Evolutionary conservation across 1,284 basidiomycete species (phyloP), one percentile per base, ranked within the genome.

Genomic region (Macrocystidia cucumis): DNA sequence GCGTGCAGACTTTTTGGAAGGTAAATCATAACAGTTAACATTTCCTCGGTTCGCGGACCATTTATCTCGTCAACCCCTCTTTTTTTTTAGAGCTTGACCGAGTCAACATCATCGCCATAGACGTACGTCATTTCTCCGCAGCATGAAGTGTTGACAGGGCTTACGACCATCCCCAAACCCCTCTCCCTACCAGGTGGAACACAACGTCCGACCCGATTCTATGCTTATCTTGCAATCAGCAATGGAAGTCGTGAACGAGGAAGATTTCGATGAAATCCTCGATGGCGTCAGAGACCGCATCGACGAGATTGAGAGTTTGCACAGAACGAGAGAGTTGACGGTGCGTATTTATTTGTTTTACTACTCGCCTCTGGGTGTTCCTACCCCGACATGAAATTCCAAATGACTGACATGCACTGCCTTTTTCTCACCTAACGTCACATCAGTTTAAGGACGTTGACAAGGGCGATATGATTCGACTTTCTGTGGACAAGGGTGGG

Each of bases 191-290:
- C 48, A 83, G 83, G 69, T 79, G 20, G 58, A 85, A 45, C 81
- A 87, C 52, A 72, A 87, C 39, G 79, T 91, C 9, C 76, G 79
- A 28, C 81, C 84, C 9, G 88, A 90, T 56, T 88, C 80, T 1
- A 74, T 82, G 62, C 62, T 86, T 21, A 72, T 85, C 30, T 63
- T 89, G 4, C 74, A 75, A 39, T 79, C 83, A 19, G 80, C 79
- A 8, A 65, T 69, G 41, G 65, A 81, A 45, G 78, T 90, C 7
- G 76, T 81, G 19, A 63, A 75, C 21, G 73, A 74, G 50, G 74
- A 81, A 31, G 78, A 74, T 9, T 89, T 91, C 51, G 76, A 89
- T 39, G 74, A 84, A 19, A 50, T 77, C 33, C 67, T 91, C 9
- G 71, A 86, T 36, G 64, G 63, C 39, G 86, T 89, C 17, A 67